Base-by-base conservation (phyloP, 2,329 filamentous ascomycete species). In the Penicillium brevicompactum region DNA sequence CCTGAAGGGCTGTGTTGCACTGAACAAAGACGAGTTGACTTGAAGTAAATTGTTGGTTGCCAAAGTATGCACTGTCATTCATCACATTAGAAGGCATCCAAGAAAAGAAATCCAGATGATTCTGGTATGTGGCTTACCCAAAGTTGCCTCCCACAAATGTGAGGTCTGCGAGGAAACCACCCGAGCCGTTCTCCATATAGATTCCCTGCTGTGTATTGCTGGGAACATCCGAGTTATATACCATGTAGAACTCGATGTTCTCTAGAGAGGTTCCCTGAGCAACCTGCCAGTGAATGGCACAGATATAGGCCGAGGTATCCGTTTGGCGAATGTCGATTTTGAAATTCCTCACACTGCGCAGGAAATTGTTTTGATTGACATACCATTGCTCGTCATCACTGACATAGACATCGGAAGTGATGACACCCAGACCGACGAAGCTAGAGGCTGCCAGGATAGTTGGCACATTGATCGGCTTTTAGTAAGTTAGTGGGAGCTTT, bases 211-310 rank as follows among this genome's bases (percentile, higher is more conserved):
- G 70, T 13, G 68, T 69, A n/a, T 67, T 69, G 14, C 66, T 65
- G 18, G 24, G 18, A 11, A 58, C 52, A 2, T 70, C 73, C 57
- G 45, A 37, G 13, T 32, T 40, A 22, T 79, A 72, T 60, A 70
- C 69, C 87, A 90, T 90, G 73, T 87, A 83, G 78, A 91, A 89
- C 62, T 84, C 80, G 46, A 91, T 86, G 75, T 90, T 90, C 73
- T 90, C 86, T 48, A 91, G 76, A 57, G 83, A 86, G 1, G 87
- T 89, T 30, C 87, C 87, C 42, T 90, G 87, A 14, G 88, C 86
- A 9, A 90, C 87, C 73, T 90, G 87, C 87, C 87, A 90, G 72
- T 90, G 87, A 58, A 91, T 88, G 61, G 63, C 65, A 44, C 60
- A 66, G 0, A 78, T 32, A 79, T 79, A 63, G 62, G 71, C 56